These are phyloP conservation scores for Rostrohypoxylon terebratum DNA, from an alignment of 495 filamentous ascomycete species.

Conservation along the genomic window DNA sequence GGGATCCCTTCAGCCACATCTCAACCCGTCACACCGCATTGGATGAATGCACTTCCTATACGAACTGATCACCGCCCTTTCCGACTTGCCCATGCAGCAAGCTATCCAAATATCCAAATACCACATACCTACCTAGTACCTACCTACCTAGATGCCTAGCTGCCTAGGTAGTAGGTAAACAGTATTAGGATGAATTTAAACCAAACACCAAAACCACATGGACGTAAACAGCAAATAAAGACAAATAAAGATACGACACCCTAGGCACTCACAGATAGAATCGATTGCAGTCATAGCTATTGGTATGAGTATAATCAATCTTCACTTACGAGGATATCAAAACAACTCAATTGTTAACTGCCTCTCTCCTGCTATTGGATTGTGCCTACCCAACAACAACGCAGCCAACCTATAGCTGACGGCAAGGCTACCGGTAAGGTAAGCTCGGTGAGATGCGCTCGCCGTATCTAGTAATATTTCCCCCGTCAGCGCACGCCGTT, in stretches of 20 bases:
- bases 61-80: conserved; percentile 38
- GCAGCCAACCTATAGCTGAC: conserved; percentile 1
- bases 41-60: conserved; percentile 27
- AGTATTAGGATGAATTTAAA: too few species aligned
- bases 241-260: conserved; percentile 14
- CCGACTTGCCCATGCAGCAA: background rate
- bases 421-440: conserved; percentile 17
- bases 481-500: conserved; percentile 12
- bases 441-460: conserved; percentile 16
- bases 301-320: background rate
- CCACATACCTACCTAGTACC: too few species aligned
- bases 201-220: background rate
- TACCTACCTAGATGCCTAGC: too few species aligned
- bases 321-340: background rate
- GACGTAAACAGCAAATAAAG: background rate
- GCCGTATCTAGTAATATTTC: conserved; percentile 18
- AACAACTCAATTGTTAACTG: conserved; percentile 3
- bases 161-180: too few species aligned
- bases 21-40: conserved; percentile 34
- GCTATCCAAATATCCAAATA: conserved; percentile 3
- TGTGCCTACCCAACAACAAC: background rate
- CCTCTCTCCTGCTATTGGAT: background rate
- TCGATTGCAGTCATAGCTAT: background rate
- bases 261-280: background rate
- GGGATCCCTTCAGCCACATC: conserved; percentile 25